Evolutionary conservation across 1,284 basidiomycete species (phyloP), one percentile per base, ranked within the genome.

Genomic region (Thelephora terrestris): DNA sequence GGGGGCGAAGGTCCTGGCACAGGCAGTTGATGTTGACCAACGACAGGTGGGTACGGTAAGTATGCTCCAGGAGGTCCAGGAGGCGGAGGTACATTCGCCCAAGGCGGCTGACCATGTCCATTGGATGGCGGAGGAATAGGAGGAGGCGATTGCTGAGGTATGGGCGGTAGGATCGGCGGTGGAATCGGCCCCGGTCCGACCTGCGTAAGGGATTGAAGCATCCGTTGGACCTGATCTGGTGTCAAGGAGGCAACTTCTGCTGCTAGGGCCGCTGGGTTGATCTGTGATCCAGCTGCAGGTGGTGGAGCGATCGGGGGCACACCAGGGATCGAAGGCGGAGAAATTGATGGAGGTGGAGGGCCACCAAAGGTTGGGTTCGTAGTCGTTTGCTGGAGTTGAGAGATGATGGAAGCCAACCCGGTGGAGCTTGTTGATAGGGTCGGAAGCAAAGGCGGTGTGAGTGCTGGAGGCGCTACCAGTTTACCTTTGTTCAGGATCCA

Each of bases 401-500:
- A 38, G 20, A 21, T 40, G 52, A 7, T 50, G 44, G 34, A 37
- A 52, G 47, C 45, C 38, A 20, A 53, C 34, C 2, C 47, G 43
- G 57, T n/a, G 18, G 54, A 62, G 45, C 60, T 59, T 25, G 58
- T 46, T 32, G 66, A 63, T 1, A 62, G 53, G 39, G 53, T 43
- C 18, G 65, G 53, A 2, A 56, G 50, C 9, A 55, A 47, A 34
- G 58, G 18, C 14, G 60, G 40, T 16, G 59, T 43, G 20, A 63
- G 60, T 24, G 53, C 49, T 7, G 61, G 58, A 12, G 67, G 71
- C 34, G 74, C 69, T 16, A 67, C 70, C 5, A 86, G 73, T 62
- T 78, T 85, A 24, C 82, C 85, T 61, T 82, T 90, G 57, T 75
- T 79, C 6, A 89, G 70, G 7, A 95, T 75, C 76, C 91, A 91